Base-by-base conservation (phyloP, 148 eudicot species). In the Chenopodium berlandieri region DNA sequence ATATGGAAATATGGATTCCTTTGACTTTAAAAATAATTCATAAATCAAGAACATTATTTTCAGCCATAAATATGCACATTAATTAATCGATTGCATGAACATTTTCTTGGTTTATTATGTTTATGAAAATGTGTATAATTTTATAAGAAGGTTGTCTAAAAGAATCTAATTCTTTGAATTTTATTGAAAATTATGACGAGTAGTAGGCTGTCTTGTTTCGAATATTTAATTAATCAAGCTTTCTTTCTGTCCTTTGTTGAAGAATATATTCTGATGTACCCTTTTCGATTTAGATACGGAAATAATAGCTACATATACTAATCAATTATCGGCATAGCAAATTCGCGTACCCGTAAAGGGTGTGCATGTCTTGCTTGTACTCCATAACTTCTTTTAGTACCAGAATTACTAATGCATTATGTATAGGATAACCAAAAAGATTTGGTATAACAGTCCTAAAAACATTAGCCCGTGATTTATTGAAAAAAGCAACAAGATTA, bases 401-500 rank as follows among this genome's bases (percentile, higher is more conserved):
- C 22, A 1, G 22, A 14, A 14, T 58, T 1, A 19, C 63, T 58
- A 58, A 19, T 58, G 63, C 14, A 50, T 50, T 50, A 50, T 50
- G 54, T 50, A 50, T 50, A 50, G 54, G 54, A 50, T 50, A 50
- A 50, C 14, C 54, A 50, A 50, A 19, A 58, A 58, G 63, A 40
- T 62, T 22, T 62, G 25, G 25, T 62, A 6, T 20, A 62, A 22
- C n/a, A 62, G 48, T 32, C 44, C 44, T 40, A 67, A 20, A 63
- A 69, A 70, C 75, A 23, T 34, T 56, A 75, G 0, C 48, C 81
- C 73, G 30, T 83, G 73, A 82, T 78, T 72, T 77, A 50, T 77
- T 83, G 81, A 66, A 5, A 58, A 73, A 73, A 34, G 48, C 65
- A 73, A 73, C 56, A 48, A 64, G 71, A 17, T 77, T 71, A 30